phyloP scores from a whole-genome alignment of 179 eudicot genomes.

The Vitellaria paradoxa region DNA sequence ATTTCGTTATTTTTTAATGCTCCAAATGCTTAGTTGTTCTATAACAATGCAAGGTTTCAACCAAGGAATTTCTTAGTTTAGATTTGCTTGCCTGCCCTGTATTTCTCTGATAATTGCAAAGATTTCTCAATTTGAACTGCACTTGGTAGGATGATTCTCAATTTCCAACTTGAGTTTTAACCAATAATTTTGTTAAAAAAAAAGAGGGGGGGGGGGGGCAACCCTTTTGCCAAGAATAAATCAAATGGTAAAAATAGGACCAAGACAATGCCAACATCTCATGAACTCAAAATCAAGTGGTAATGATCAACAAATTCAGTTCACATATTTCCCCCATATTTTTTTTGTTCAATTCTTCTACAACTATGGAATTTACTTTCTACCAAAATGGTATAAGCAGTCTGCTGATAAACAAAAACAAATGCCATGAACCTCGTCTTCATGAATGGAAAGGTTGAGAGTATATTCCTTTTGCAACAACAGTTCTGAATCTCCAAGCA shows the following conservation, averaged over 20 bases:
- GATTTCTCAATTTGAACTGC: no score
- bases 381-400: background rate
- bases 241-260: background rate
- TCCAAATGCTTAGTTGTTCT: no score
- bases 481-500: background rate
- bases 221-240: background rate
- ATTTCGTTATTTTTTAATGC: no score
- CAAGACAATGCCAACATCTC: background rate
- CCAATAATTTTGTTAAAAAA: conserved; percentile 2
- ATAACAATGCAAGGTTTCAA: no score
- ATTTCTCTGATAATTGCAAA: no score
- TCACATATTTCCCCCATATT: background rate
- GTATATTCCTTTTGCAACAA: conserved; percentile 3
- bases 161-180: no score
- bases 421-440: background rate
- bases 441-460: background rate
- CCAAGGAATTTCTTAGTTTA: no score
- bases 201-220: no score
- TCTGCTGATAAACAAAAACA: background rate
- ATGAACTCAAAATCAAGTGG: background rate
- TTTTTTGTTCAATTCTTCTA: background rate
- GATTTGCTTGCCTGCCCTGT: no score
- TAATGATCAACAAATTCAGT: background rate
- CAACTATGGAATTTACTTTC: no score
- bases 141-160: no score